Base-by-base conservation (phyloP, 75 land plant species). In the Selaginella moellendorffii region DNA sequence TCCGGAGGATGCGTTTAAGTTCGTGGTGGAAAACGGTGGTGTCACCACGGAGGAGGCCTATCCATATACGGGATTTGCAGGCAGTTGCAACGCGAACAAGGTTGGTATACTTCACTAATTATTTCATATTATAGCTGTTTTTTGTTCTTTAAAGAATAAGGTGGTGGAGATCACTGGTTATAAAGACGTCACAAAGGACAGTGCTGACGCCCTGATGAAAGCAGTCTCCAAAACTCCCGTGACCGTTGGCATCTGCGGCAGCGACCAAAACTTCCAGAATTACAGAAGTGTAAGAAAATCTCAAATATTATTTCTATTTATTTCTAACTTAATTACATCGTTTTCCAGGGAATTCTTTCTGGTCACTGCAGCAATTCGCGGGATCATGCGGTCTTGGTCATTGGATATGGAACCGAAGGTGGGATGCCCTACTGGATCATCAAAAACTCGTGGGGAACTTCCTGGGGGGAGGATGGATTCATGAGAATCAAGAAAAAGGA, bases 401-500 rank as follows among this genome's bases (percentile, higher is more conserved):
- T 74, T 26, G 76, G 76, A 20, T 74, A 74, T 58, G 72, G 72
- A 24, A 31, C 36, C 2, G 60, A 31, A n/a, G 61, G 61, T 31
- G 80, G 71, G 28, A 65, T 31, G 2, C 30, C 65, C 5, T 71
- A 65, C 51, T 71, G 73, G 73, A 54, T 71, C 1, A 31, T 59
- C 62, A 72, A 65, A 56, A 70, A 70, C 68, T 70, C 72, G 17
- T 70, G 72, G 72, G 72, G 72, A 42, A 42, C 29, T 0, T 23
- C 54, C 0, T 70, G 72, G 72, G 72, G 72, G 17, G 74, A 72
- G 27, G 26, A 36, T 0, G 75, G 75, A 26, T 73, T 67, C 61
- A 67, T 73, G 20, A 31, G 71, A 56, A 72, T 72, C 62, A 26
- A 60, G 30, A 65, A 61, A 54, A 63, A 60, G n/a, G 56, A 18